A percentile compares a stretch with the other conserved stretches of the same genome.
These are phyloP conservation scores for Mortierella sp. DNA, from an alignment of 371 early-diverging fungal genomes.

Conservation along the genomic window DNA sequence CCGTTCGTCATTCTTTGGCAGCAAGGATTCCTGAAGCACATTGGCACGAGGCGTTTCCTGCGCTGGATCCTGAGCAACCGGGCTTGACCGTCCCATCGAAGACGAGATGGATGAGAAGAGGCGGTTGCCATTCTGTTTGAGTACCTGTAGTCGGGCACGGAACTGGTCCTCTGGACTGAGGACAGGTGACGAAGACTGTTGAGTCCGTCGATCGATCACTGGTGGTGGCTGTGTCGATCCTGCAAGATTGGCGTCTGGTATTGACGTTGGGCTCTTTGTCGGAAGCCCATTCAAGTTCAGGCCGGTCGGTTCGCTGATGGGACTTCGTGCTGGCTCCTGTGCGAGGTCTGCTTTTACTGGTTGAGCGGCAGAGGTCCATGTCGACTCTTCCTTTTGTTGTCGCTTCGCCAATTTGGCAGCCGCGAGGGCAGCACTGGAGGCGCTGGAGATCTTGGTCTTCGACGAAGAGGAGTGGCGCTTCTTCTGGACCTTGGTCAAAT, in stretches of 20 bases:
- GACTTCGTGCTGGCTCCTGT: background rate
- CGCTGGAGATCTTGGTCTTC: slow-evolving; percentile 23
- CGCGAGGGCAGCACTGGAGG: background rate
- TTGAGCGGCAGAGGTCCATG: slow-evolving; percentile 14
- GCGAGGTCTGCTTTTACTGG: slow-evolving; percentile 19
- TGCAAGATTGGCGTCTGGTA: background rate
- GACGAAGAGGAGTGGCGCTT: slow-evolving; percentile 16
- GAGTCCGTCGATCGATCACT: background rate
- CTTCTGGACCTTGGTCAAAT: slow-evolving; percentile 31
- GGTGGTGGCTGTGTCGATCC: background rate
- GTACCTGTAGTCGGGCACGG: slow-evolving; percentile 20
- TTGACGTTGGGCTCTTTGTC: background rate
- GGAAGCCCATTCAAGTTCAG: background rate
- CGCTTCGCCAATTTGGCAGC: slow-evolving; percentile 20
- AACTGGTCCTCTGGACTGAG: slow-evolving; percentile 19
- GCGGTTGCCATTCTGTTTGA: slow-evolving; percentile 22
- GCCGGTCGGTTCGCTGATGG: background rate
- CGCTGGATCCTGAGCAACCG: background rate
- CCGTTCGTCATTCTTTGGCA: slow-evolving; percentile 22
- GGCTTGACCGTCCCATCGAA: background rate
- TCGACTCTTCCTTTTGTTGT: slow-evolving; percentile 18
- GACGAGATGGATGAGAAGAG: slow-evolving; percentile 26
- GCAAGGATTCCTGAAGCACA: slow-evolving; percentile 27
- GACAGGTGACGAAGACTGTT: background rate
- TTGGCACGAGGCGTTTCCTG: background rate